Conservation (phyloP, 306 rosid species). For the Quercus suber region DNA sequence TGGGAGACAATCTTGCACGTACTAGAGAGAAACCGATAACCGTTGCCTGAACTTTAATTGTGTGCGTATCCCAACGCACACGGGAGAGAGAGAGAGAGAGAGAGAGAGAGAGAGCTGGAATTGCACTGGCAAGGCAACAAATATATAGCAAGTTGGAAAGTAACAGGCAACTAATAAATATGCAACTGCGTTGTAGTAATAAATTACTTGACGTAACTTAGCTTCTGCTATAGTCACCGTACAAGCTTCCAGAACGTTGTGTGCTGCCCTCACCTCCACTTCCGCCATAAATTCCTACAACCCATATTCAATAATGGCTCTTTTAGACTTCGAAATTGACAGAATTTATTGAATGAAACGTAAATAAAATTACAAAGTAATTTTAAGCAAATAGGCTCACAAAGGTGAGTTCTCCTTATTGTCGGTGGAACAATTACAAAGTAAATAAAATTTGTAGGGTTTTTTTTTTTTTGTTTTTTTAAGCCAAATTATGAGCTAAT, state of each 20-base stretch:
- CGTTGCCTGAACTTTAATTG: too few species aligned
- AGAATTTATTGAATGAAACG: not conserved
- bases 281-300: conserved; percentile 74
- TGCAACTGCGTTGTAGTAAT: not conserved
- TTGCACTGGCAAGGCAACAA: not conserved
- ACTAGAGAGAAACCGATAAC: too few species aligned
- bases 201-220: not conserved
- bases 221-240: not conserved
- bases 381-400: too few species aligned
- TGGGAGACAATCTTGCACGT: too few species aligned
- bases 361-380: too few species aligned
- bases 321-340: not conserved
- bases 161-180: not conserved
- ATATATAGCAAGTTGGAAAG: not conserved
- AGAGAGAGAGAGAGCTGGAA: not conserved
- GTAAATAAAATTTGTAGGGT: too few species aligned
- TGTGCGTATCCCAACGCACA: too few species aligned
- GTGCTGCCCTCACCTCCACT: conserved; percentile 95
- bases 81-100: not conserved
- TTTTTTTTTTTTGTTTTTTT: too few species aligned
- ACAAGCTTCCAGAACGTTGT: conserved; percentile 92
- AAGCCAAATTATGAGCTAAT: too few species aligned
- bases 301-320: not conserved
- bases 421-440: too few species aligned
- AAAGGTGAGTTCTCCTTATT: too few species aligned